Evolutionary conservation across 139 green algal genomes (phyloP).

Genomic region (Picochlorum sp.): DNA sequence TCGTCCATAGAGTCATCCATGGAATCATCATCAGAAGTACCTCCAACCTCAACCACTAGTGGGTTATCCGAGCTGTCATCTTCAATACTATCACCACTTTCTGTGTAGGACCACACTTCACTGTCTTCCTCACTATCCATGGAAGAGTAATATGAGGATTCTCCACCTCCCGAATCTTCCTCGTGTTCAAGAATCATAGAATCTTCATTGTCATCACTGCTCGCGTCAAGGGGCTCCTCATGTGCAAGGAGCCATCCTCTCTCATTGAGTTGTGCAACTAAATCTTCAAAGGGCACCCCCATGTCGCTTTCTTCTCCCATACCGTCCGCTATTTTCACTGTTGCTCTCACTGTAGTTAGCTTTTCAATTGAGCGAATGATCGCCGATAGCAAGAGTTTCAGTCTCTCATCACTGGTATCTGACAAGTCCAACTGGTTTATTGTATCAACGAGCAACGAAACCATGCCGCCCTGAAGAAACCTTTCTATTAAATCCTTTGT

Average conservation of each 20-base stretch:
- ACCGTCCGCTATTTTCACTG: too few species aligned
- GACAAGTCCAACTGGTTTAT: too few species aligned
- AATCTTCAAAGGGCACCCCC: too few species aligned
- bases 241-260: not conserved
- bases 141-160: not conserved
- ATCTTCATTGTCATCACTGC: not conserved
- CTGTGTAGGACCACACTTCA: not conserved
- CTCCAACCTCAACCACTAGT: not conserved
- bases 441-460: too few species aligned
- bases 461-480: too few species aligned
- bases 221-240: slow-evolving; percentile 1
- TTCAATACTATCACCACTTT: slow-evolving; percentile 4
- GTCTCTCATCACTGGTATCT: too few species aligned
- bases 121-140: not conserved
- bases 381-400: too few species aligned
- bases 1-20: not conserved
- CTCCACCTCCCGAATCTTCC: not conserved
- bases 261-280: not conserved
- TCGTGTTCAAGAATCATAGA: not conserved
- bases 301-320: too few species aligned
- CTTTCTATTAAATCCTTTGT: too few species aligned
- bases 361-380: too few species aligned
- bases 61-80: not conserved
- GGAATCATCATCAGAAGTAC: slow-evolving; percentile 6
- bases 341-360: too few species aligned